Conservation (phyloP, 1,284 basidiomycete species). For the Macrocystidia cucumis region DNA sequence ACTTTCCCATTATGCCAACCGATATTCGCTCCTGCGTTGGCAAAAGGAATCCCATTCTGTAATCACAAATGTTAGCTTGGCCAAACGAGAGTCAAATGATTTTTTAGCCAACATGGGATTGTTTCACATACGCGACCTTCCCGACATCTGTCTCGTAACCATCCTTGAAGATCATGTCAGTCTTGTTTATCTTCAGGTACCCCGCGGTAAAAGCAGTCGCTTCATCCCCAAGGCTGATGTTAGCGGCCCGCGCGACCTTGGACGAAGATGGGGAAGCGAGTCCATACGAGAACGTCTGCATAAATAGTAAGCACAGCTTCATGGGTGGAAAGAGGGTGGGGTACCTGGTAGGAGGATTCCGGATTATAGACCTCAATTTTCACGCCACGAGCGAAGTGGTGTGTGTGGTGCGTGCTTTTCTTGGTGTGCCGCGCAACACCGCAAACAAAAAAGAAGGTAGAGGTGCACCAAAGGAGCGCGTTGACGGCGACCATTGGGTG, state of each 20-base stretch:
- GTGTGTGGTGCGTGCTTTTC: no score
- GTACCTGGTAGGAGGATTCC: neutral
- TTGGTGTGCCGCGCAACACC: no score
- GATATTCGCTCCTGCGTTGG: neutral
- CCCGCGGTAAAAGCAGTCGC: neutral
- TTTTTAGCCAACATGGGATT: no score
- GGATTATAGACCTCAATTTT: no score
- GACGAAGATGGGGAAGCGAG: neutral
- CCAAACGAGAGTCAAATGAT: no score
- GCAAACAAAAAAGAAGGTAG: no score
- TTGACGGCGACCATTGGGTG: no score
- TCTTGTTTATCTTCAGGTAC: neutral
- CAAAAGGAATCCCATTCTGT: neutral
- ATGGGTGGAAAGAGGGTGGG: neutral
- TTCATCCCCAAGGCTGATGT: neutral
- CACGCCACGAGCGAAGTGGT: no score
- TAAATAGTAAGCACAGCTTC: neutral
- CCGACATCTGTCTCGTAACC: neutral
- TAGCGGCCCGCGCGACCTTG: neutral
- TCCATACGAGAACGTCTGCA: neutral
- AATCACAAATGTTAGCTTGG: no score
- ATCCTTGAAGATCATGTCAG: neutral
- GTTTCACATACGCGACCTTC: neutral
- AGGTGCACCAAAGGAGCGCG: no score
- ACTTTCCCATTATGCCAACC: neutral